phyloP scores from a whole-genome alignment of 2,329 filamentous ascomycete genomes.

The Claviceps pusilla region DNA sequence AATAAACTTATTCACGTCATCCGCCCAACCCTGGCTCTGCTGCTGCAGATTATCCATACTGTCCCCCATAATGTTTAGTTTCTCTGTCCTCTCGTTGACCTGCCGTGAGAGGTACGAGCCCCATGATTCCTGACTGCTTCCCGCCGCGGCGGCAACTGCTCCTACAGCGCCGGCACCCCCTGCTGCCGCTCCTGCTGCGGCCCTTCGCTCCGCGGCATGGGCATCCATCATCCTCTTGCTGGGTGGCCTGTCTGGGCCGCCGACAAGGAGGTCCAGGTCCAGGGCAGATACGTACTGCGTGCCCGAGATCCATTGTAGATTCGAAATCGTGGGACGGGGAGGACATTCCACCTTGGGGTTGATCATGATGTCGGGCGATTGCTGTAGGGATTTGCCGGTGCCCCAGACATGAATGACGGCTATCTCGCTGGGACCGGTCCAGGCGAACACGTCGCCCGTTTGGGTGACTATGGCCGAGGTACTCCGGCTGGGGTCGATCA shows the following conservation, averaged over 20 bases:
- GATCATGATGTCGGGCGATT: slow-evolving; percentile 55
- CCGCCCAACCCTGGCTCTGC: slow-evolving; percentile 68
- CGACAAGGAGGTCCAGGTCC: slow-evolving; percentile 82
- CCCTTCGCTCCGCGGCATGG: slow-evolving; percentile 56
- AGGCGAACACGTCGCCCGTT: slow-evolving; percentile 72
- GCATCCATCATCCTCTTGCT: slow-evolving; percentile 81
- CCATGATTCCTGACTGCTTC: slow-evolving; percentile 42
- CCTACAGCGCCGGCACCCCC: slow-evolving; percentile 15
- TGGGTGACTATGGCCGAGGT: slow-evolving; percentile 55
- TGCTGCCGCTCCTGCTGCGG: slow-evolving; percentile 30
- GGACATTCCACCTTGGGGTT: slow-evolving; percentile 63
- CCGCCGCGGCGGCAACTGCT: slow-evolving; percentile 12
- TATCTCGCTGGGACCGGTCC: slow-evolving; percentile 77
- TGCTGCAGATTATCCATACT: slow-evolving; percentile 70
- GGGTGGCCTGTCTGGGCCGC: slow-evolving; percentile 72
- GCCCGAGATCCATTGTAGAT: slow-evolving; percentile 90
- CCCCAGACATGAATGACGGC: slow-evolving; percentile 77
- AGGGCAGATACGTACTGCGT: slow-evolving; percentile 78
- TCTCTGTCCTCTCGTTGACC: slow-evolving; percentile 81
- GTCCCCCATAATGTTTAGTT: slow-evolving; percentile 67
- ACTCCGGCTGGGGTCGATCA: slow-evolving; percentile 61
- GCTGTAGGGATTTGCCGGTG: slow-evolving; percentile 47
- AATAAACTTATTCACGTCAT: slow-evolving; percentile 79
- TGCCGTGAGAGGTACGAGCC: slow-evolving; percentile 73
- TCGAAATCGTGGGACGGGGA: slow-evolving; percentile 80